Evolutionary conservation across 1,284 basidiomycete genomes (phyloP), one percentile per base, ranked within the genome.

Genomic region (Crocinoboletus sp.): DNA sequence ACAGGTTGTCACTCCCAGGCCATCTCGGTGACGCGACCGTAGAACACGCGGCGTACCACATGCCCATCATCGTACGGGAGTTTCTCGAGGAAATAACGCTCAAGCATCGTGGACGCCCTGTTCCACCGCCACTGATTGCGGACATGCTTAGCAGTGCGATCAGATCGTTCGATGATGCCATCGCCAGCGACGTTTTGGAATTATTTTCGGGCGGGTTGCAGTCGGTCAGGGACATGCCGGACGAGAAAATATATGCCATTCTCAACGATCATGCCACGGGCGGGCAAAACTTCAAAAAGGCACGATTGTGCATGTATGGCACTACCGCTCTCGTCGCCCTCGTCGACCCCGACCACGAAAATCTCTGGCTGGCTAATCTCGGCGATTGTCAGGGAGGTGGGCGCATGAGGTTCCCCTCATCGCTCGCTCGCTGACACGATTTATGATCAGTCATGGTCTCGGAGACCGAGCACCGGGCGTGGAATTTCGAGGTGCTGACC

Each of bases 321-420:
- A 84, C 81, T 2, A 87, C 84, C 3, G 82, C 78, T 5, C 71
- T 86, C 32, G 75, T 86, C 28, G 75, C 82, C 3, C 70, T 86
- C 33, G 70, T 84, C 23, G 84, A 86, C 61, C 82, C 81, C 34
- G 68, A 74, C 12, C 73, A 77, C 46, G 66, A 75, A 55, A 77
- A 86, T 50, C 64, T 86, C 11, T 86, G 84, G 82, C 65, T 85
- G 24, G 84, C 82, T 0, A 84, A 84, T 52, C 66, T 85, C 12
- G 83, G 83, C 5, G 83, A 86, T 56, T 84, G 83, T 59, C 78
- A 82, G 68, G 83, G 80, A 41, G 68, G 84, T 82, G 53, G 54
- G 74, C 65, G 31, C 35, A 32, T 6, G 11, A 2, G 0, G 2
- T 43, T 30, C 27, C 47, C 39, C n/a, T 33, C n/a, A 11, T 6